Evolutionary conservation across 768 basidiomycete genomes (phyloP), one percentile per base, ranked within the genome.

Genomic region (Chalciporus piperatus): DNA sequence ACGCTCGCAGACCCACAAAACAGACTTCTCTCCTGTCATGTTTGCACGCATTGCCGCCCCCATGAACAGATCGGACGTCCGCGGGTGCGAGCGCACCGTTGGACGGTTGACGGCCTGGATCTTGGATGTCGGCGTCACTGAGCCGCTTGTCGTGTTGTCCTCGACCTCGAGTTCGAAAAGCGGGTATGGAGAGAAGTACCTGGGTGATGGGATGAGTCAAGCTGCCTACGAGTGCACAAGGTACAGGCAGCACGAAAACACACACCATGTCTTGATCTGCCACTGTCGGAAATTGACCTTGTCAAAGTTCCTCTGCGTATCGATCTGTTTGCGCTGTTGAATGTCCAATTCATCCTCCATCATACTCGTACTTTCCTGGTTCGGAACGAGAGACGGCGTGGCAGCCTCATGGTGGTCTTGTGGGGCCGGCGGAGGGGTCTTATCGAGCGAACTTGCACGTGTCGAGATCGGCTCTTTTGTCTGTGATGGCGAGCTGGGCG

Each of bases 161-260:
- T 85, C 81, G 47, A 74, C 65, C 54, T 92, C 89, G 8, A 75
- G 70, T 59, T 92, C 89, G 17, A 76, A 75, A 22, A 88, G 70
- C 14, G 94, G 93, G 67, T 95, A 96, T 1, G 94, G 94, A 3
- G 94, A 97, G 66, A 89, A 93, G 71, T 95, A 95, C 90, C 93
- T 94, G 16, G 7, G 16, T 3, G 16, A 56, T 5, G 38, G 8
- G 16, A 47, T 14, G 14, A 35, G 33, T 16, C 33, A n/a, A 35
- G 33, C n/a, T n/a, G n/a, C n/a, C n/a, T n/a, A n/a, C n/a, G n/a
- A n/a, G n/a, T n/a, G n/a, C n/a, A n/a, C n/a, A n/a, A n/a, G n/a
- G n/a, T n/a, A n/a, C n/a, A n/a, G n/a, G n/a, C n/a, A n/a, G n/a
- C n/a, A n/a, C n/a, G n/a, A 7, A 40, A 39, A 41, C 41, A 74